These are phyloP conservation scores for Linnemannia hyalina DNA, from an alignment of 192 early-diverging fungal genomes.

Conservation along the genomic window DNA sequence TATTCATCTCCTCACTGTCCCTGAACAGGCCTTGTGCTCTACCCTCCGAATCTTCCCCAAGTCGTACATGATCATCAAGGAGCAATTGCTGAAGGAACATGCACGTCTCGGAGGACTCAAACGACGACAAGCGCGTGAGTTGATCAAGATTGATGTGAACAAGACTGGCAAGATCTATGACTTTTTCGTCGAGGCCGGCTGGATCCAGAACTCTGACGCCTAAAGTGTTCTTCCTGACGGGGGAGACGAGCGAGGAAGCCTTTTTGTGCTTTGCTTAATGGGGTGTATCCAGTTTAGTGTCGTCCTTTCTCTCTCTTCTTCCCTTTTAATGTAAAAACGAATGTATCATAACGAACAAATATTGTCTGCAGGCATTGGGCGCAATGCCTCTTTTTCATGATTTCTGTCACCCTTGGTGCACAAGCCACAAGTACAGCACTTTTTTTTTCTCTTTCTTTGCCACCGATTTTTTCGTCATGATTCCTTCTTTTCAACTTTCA, in stretches of 20 bases:
- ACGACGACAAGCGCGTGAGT: conserved; percentile 80
- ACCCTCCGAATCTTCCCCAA: conserved; percentile 87
- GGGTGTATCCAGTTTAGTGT: neutral
- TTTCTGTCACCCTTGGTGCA: too few relatives aligned
- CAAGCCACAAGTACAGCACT: neutral
- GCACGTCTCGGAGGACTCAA: conserved; percentile 79
- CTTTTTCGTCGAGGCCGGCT: conserved; percentile 94
- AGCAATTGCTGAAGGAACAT: conserved; percentile 88
- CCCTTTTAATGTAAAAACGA: neutral
- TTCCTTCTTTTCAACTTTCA: neutral
- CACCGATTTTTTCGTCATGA: neutral
- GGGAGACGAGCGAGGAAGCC: neutral
- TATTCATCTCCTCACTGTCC: conserved; percentile 82
- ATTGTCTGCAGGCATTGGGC: neutral
- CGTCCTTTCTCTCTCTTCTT: neutral
- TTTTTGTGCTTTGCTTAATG: neutral
- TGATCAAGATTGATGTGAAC: conserved; percentile 95
- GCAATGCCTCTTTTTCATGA: neutral
- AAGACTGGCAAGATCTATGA: conserved; percentile 91
- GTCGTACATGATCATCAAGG: conserved; percentile 95
- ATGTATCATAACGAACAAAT: neutral
- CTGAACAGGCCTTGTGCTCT: conserved; percentile 87
- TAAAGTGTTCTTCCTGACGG: neutral
- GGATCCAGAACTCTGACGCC: conserved; percentile 77
- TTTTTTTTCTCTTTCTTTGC: neutral